phyloP scores from a whole-genome alignment of 2,329 filamentous ascomycete genomes.

The Penicillium sp. region DNA sequence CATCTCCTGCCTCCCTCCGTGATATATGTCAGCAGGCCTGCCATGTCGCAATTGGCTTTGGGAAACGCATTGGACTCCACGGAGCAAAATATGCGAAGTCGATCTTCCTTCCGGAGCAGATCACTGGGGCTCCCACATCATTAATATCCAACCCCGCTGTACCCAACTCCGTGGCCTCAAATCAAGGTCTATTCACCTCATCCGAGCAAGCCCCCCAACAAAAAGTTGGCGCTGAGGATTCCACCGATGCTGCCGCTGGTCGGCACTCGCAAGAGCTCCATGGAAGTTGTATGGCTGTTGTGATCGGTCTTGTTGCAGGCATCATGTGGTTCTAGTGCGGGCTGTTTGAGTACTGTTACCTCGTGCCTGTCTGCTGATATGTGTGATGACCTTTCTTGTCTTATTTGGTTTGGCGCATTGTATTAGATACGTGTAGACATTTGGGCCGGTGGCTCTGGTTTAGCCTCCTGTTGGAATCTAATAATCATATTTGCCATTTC shows the following conservation, averaged over 20 bases:
- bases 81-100: constrained; percentile 5
- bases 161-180: background rate
- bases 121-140: background rate
- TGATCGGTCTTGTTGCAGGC: constrained; percentile 30
- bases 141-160: constrained; percentile 1
- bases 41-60: constrained; percentile 13
- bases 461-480: constrained; percentile 15
- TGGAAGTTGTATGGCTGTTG: constrained; percentile 33
- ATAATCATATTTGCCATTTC: constrained; percentile 13
- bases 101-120: background rate
- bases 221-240: constrained; percentile 14
- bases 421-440: constrained; percentile 6
- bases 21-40: constrained; percentile 31
- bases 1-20: constrained; percentile 10
- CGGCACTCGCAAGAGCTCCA: constrained; percentile 23
- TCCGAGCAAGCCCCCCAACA: constrained; percentile 5
- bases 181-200: background rate
- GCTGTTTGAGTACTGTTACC: background rate
- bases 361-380: constrained; percentile 9
- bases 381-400: constrained; percentile 14
- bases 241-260: constrained; percentile 20
- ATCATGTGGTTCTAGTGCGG: constrained; percentile 30
- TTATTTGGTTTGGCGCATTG: constrained; percentile 4
- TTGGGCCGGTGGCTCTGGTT: constrained; percentile 16
- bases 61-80: constrained; percentile 4